A percentile compares a stretch with the other conserved stretches of the same genome.
Conservation (phyloP, 2,329 filamentous ascomycete species). For the Fonsecaea pedrosoi region DNA sequence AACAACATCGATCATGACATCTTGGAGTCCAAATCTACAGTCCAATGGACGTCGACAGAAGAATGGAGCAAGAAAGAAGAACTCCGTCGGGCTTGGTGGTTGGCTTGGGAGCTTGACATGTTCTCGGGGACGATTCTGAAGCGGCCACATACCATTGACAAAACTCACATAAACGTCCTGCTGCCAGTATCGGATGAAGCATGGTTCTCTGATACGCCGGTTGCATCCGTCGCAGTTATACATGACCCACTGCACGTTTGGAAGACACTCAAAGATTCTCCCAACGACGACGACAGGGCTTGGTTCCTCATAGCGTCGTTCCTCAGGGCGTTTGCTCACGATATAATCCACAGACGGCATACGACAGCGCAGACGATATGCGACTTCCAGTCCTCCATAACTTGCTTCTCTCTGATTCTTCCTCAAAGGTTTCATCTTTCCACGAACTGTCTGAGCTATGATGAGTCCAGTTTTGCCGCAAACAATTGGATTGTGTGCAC, state of each 20-base stretch:
- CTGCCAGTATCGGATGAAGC: slow-evolving; percentile 19
- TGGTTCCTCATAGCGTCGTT: slow-evolving; percentile 15
- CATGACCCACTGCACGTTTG: not conserved
- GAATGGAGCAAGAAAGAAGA: slow-evolving; percentile 19
- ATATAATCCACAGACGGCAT: slow-evolving; percentile 5
- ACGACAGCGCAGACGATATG: slow-evolving; percentile 2
- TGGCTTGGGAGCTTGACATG: slow-evolving; percentile 23
- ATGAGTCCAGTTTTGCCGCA: not conserved
- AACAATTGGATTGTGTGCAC: slow-evolving; percentile 11
- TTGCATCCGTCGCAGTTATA: slow-evolving; percentile 1
- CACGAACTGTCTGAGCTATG: not conserved
- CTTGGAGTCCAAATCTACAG: slow-evolving; percentile 1
- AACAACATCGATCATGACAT: slow-evolving; percentile 23
- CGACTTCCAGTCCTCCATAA: slow-evolving; percentile 4
- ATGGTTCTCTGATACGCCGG: slow-evolving; percentile 11
- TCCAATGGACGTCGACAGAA: not conserved
- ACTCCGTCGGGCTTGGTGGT: slow-evolving; percentile 20
- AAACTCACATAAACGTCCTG: not conserved
- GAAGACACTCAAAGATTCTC: slow-evolving; percentile 9
- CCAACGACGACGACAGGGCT: slow-evolving; percentile 15
- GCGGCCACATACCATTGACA: slow-evolving; percentile 15
- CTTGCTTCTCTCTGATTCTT: slow-evolving; percentile 11
- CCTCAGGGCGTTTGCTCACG: slow-evolving; percentile 5
- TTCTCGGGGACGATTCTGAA: slow-evolving; percentile 3
- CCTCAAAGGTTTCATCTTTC: slow-evolving; percentile 8